Conservation (phyloP, 306 rosid species). For the Quercus parvula region DNA sequence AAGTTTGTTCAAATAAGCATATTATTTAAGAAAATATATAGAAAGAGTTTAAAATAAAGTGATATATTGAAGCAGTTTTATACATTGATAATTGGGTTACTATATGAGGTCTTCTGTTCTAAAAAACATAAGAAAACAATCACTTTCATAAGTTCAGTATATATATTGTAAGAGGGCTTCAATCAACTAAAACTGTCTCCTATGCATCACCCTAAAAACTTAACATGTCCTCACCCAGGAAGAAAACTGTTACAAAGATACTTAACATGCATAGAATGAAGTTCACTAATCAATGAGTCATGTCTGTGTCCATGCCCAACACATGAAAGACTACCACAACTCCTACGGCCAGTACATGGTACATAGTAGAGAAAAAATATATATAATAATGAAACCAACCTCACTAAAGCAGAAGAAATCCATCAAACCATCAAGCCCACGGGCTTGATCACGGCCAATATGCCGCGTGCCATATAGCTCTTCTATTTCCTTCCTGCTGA, state of each 20-base stretch:
- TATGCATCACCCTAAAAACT: not conserved
- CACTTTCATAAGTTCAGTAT: not conserved
- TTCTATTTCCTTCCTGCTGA: slow-evolving; percentile 53
- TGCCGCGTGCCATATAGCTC: slow-evolving; percentile 78
- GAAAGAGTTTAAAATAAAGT: too few relatives aligned
- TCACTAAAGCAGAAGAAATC: slow-evolving; percentile 98
- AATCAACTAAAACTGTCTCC: not conserved
- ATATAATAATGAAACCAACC: slow-evolving; percentile 42
- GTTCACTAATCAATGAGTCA: not conserved
- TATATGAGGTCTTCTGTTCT: too few relatives aligned
- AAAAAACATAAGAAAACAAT: too few relatives aligned
- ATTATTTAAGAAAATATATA: too few relatives aligned
- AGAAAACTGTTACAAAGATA: slow-evolving; percentile 5
- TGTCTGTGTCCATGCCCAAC: slow-evolving; percentile 7
- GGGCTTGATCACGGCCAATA: slow-evolving; percentile 94
- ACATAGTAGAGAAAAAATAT: slow-evolving; percentile 4
- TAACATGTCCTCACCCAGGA: not conserved
- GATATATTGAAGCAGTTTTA: too few relatives aligned
- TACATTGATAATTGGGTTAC: too few relatives aligned
- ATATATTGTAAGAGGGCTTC: not conserved
- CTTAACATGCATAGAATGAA: slow-evolving; percentile 5
- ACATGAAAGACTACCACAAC: not conserved
- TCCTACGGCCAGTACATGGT: slow-evolving; percentile 4
- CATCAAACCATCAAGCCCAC: slow-evolving; percentile 85
- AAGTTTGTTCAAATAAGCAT: too few relatives aligned